A percentile compares a stretch with the other conserved stretches of the same genome.
Evolutionary conservation across 2,329 filamentous ascomycete species (phyloP).

Genomic region (Trichocomaceae sp.): DNA sequence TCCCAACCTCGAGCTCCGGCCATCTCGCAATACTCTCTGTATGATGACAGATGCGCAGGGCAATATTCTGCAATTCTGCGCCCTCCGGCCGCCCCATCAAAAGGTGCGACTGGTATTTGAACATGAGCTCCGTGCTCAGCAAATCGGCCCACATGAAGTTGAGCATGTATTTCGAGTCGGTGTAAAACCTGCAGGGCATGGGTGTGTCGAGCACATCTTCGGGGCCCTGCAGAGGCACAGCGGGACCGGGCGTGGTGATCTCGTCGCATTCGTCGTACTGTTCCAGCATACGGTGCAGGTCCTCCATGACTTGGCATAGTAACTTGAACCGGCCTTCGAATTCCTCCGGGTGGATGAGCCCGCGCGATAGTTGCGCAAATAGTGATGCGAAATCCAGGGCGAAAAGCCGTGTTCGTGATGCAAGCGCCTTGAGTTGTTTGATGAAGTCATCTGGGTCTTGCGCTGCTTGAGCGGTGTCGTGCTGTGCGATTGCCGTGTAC

Average conservation of each 20-base stretch:
- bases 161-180: conserved; percentile 63
- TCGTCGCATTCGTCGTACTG: conserved; percentile 56
- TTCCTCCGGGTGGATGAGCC: conserved; percentile 57
- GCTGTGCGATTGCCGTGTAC: conserved; percentile 61
- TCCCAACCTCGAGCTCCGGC: conserved; percentile 62
- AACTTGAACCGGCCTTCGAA: conserved; percentile 58
- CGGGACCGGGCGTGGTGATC: conserved; percentile 58
- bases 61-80: conserved; percentile 54
- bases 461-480: conserved; percentile 54
- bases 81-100: conserved; percentile 46
- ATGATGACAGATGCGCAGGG: conserved; percentile 66
- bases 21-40: conserved; percentile 72
- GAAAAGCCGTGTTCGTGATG: conserved; percentile 62
- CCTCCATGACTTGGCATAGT: conserved; percentile 41
- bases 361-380: conserved; percentile 61
- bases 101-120: conserved; percentile 63
- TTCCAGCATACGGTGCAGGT: conserved; percentile 49
- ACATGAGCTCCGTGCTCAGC: conserved; percentile 73
- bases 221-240: conserved; percentile 46
- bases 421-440: conserved; percentile 61
- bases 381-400: conserved; percentile 74
- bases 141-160: conserved; percentile 73
- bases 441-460: conserved; percentile 56
- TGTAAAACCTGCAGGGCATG: conserved; percentile 61
- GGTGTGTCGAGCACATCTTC: conserved; percentile 71